Evolutionary conservation across 1,284 basidiomycete genomes (phyloP), one percentile per base, ranked within the genome.

Genomic region (Fomitopsis schrenkii): DNA sequence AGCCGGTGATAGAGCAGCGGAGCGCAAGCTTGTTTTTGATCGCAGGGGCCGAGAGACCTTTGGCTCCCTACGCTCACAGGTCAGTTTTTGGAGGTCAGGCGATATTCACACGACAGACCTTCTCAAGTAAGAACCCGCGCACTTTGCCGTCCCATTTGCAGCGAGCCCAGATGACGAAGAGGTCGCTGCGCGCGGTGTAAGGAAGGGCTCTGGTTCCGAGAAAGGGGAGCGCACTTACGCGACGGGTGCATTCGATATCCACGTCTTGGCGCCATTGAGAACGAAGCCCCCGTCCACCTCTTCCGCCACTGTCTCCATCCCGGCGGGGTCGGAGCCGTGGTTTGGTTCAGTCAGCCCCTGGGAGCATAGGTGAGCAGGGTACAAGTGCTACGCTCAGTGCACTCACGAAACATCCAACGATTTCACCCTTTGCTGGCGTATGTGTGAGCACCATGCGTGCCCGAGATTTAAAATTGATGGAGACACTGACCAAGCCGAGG

Each of bases 11-110:
- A 0, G 93, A 96, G 2, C 87, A 95, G 46, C 96, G 87, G 15
- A 99, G 83, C 2, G 94, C 91, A 30, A 97, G 77, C 75, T 99
- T 98, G 79, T 98, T 91, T 77, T 94, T 95, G 75, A 98, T 98
- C 2, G 90, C 78, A 6, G 94, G 93, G 0, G 95, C 88, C 8
- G 86, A 83, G 28, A 98, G 82, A n/a, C 96, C 95, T 70, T 89
- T 86, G 69, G 84, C 80, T 8, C 88, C 94, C 93, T 94, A 63
- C 33, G 3, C 52, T 26, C 2, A 52, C 35, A 33, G 14, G 6
- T 35, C 2, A 14, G 8, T 30, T 12, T n/a, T 62, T 60, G 62
- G 45, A 58, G 40, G 1, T 8, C 17, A 50, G 17, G 14, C 36
- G 41, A 50, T 48, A 46, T 12, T 33, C 52, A 44, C 26, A 36